Evolutionary conservation across 192 early-diverging fungal genomes (phyloP).

Genomic region (Spizellomyces punctatus): DNA sequence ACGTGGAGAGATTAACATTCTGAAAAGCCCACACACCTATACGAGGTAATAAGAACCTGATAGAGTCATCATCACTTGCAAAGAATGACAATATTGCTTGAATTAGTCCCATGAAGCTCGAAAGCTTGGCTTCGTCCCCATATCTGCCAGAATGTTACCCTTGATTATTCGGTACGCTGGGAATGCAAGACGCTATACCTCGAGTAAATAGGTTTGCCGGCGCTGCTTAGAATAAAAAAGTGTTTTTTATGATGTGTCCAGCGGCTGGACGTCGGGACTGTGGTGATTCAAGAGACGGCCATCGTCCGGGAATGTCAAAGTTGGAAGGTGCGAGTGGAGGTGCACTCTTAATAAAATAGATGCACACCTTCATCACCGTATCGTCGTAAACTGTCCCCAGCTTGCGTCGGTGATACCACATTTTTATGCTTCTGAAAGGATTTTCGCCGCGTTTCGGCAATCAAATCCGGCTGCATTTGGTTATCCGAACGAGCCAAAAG

Average conservation of each 20-base stretch:
- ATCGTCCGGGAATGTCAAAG: too few relatives aligned
- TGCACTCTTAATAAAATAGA: too few relatives aligned
- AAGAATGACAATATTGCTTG: constrained; percentile 90
- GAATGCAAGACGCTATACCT: neutral
- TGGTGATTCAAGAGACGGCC: too few relatives aligned
- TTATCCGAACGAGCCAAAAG: too few relatives aligned
- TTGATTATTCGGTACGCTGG: too few relatives aligned
- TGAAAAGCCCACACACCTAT: neutral
- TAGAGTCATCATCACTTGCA: constrained; percentile 76
- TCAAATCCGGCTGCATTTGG: too few relatives aligned
- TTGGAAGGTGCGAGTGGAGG: too few relatives aligned
- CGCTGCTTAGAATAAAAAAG: constrained; percentile 89
- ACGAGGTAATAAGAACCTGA: constrained; percentile 47
- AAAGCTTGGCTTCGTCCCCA: constrained; percentile 87
- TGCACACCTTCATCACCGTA: too few relatives aligned
- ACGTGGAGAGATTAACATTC: neutral
- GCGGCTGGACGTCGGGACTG: constrained; percentile 3
- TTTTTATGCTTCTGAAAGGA: too few relatives aligned
- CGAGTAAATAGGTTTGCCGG: constrained; percentile 94
- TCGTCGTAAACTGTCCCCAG: too few relatives aligned
- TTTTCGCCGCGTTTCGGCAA: too few relatives aligned
- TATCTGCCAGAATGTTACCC: constrained; percentile 49
- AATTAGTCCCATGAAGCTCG: constrained; percentile 84
- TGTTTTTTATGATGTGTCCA: constrained; percentile 59
- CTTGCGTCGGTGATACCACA: too few relatives aligned